Base-by-base conservation (phyloP, 371 early-diverging fungal species). In the Rhizopus sp. region DNA sequence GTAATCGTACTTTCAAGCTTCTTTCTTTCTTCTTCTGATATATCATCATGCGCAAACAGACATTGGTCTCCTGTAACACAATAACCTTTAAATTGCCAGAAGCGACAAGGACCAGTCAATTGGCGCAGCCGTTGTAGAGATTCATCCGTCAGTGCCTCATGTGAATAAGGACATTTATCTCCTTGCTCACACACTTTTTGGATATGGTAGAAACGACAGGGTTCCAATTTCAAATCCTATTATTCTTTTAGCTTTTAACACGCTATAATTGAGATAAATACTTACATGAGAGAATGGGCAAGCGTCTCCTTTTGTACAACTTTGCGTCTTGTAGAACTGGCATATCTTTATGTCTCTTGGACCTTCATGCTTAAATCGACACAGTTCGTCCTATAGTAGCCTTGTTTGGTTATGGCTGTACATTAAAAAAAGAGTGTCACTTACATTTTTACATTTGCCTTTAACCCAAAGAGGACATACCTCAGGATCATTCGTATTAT, bases 181-280 rank as follows among this genome's bases (percentile, higher is more conserved):
- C 60, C 68, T 0, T 56, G 34, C 2, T 56, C 53, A 41, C 78
- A 77, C 1, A 10, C 49, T 4, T 64, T 66, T 7, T 62, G 51
- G 32, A 77, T 38, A 40, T 68, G 67, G n/a, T 54, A 72, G 42
- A 74, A 74, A 16, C 72, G 62, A 55, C 78, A 77, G 4, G 78
- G 75, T 16, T 74, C 70, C 13, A 60, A 1, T 23, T 61, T 61
- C 30, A 74, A 34, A 40, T 77, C 63, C 75, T 75, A 57, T 10
- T 30, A 32, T 23, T 23, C 23, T 23, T 23, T 23, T 23, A 23
- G 23, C 23, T 23, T 23, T 23, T 23, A 23, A 23, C 23, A 2
- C 0, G 23, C 23, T 23, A 23, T 23, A 23, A 2, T 23, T 23
- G 23, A 23, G 2, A 23, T 23, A 33, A n/a, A 46, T 29, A 47